Evolutionary conservation across 2,329 filamentous ascomycete species (phyloP).

Genomic region (Monilinia fructigena): DNA sequence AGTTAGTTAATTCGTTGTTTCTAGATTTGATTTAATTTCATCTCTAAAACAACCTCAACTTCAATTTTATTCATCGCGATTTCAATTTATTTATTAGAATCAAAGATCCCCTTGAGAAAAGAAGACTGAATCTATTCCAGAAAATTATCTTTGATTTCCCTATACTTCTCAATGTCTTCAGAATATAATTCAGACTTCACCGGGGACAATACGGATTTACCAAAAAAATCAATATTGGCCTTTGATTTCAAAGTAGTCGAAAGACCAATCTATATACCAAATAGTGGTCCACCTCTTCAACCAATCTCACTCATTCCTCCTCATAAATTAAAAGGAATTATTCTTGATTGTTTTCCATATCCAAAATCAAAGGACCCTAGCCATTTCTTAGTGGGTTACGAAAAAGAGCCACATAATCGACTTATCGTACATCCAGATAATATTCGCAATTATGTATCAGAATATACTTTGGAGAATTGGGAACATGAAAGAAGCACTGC

Average conservation of each 20-base stretch:
- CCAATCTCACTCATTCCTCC: conserved; percentile 50
- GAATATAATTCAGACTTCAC: conserved; percentile 9
- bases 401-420: conserved; percentile 44
- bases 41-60: conserved; percentile 14
- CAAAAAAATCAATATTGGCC: conserved; percentile 18
- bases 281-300: conserved; percentile 49
- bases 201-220: conserved; percentile 7
- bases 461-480: conserved; percentile 55
- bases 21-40: background rate
- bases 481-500: conserved; percentile 44
- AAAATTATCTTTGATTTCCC: background rate
- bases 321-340: conserved; percentile 53
- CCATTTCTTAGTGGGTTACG: conserved; percentile 34
- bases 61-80: conserved; percentile 6
- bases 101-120: background rate
- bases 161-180: conserved; percentile 1
- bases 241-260: conserved; percentile 38
- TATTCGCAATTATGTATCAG: conserved; percentile 59
- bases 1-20: background rate
- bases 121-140: background rate
- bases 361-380: conserved; percentile 36
- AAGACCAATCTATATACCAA: conserved; percentile 45
- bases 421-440: conserved; percentile 52
- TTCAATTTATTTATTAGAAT: background rate
- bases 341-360: conserved; percentile 53